Evolutionary conservation across 148 eudicot genomes (phyloP), one percentile per base, ranked within the genome.

Genomic region (Vaccinium darrowii): DNA sequence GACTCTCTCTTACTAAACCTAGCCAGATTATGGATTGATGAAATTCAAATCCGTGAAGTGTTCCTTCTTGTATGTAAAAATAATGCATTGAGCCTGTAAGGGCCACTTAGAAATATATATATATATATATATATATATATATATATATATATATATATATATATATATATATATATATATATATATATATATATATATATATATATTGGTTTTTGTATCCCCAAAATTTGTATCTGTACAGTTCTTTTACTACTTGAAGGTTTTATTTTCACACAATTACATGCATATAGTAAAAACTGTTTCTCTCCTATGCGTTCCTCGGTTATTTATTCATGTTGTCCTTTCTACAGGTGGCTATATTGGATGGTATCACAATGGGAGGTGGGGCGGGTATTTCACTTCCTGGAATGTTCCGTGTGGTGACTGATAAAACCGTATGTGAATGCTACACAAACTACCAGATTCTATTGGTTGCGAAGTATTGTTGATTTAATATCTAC

Each of bases 331-430:
- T 69, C 18, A 8, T 76, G 14, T 50, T 11, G 69, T 83, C 14
- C 11, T 81, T 52, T 87, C 19, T 88, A 47, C 88, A 97, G 99
- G 98, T 97, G 83, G 94, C 94, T 88, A 92, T 97, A 50, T 80
- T 97, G 91, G 95, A 97, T 88, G 99, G 99, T 58, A 80, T 88
- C 82, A 91, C 94, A 63, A 93, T 97, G 98, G 99, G 99, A 83
- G 90, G 89, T 80, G 99, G 98, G 74, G 96, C 92, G 74, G 98
- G 98, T 80, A 92, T 95, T 84, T 92, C 98, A 63, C 88, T 97
- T 82, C 96, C 98, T 52, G 98, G 98, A 89, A 95, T 94, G 98
- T 97, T 92, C 82, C 92, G 93, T 56, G 33, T 95, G 90, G 98
- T 92, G 69, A 92, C 98, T 87, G 98, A 97, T 90, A 94, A 58